phyloP scores from a whole-genome alignment of 2,329 filamentous ascomycete genomes.

The Mycosphaerella sp. region DNA sequence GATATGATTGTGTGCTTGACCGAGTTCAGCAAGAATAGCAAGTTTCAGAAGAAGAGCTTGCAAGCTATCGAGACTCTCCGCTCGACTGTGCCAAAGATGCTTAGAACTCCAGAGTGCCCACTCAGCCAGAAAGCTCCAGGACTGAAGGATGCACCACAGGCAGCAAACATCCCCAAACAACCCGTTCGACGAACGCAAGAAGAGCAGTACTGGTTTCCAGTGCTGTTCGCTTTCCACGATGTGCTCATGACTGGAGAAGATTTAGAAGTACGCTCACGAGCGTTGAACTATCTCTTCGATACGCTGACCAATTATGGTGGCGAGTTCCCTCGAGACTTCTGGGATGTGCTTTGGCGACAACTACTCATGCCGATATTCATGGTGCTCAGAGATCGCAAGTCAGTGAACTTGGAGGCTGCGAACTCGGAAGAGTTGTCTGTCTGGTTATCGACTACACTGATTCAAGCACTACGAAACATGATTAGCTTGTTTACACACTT shows the following conservation, averaged over 20 bases:
- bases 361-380: constrained; percentile 98
- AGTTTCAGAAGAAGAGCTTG: constrained; percentile 96
- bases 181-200: constrained; percentile 80
- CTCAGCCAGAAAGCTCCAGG: constrained; percentile 60
- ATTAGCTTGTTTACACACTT: constrained; percentile 99
- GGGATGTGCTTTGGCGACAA: constrained; percentile 97
- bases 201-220: constrained; percentile 97
- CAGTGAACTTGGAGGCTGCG: constrained; percentile 89
- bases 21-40: constrained; percentile 97
- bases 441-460: constrained; percentile 99
- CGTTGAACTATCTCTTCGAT: constrained; percentile 94
- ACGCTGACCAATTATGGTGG: constrained; percentile 84
- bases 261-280: constrained; percentile 81
- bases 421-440: constrained; percentile 97
- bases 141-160: constrained; percentile 42
- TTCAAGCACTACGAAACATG: constrained; percentile 96
- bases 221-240: constrained; percentile 97
- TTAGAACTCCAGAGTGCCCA: constrained; percentile 91
- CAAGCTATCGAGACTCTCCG: constrained; percentile 94
- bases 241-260: constrained; percentile 99
- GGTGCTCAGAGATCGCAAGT: constrained; percentile 81
- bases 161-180: constrained; percentile 52
- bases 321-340: constrained; percentile 89
- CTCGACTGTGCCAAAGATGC: constrained; percentile 87
- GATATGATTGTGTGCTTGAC: constrained; percentile 95